Percentiles rank a stretch among this genome's conserved stretches.
Evolutionary conservation across 2,329 filamentous ascomycete species (phyloP).

Genomic region (Epicoccum sorghinum): DNA sequence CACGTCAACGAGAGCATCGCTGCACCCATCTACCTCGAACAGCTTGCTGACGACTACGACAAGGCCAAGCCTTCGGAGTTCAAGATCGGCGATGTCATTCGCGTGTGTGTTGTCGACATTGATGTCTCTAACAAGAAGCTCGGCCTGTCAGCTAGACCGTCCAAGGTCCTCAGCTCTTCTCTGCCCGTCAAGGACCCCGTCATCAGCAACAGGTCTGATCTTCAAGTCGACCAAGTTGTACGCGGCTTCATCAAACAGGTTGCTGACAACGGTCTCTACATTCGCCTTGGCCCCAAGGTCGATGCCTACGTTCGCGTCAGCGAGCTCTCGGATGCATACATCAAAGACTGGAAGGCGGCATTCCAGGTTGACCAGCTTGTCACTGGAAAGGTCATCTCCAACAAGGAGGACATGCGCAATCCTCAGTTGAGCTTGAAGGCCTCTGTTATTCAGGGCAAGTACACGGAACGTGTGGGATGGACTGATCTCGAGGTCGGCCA

Average conservation of each 20-base stretch:
- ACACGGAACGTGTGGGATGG: slow-evolving; percentile 73
- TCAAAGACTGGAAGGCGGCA: slow-evolving; percentile 94
- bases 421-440: slow-evolving; percentile 87
- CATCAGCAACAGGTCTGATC: slow-evolving; percentile 70
- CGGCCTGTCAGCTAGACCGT: slow-evolving; percentile 81
- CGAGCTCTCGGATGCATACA: slow-evolving; percentile 85
- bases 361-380: slow-evolving; percentile 91
- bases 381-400: slow-evolving; percentile 78
- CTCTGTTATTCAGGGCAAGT: slow-evolving; percentile 81
- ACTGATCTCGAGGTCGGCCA: slow-evolving; percentile 80
- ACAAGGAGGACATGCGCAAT: slow-evolving; percentile 72
- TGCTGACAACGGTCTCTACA: slow-evolving; percentile 85
- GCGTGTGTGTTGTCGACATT: slow-evolving; percentile 82
- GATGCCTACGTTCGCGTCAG: slow-evolving; percentile 83
- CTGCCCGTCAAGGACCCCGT: slow-evolving; percentile 81
- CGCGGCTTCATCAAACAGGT: slow-evolving; percentile 93
- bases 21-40: slow-evolving; percentile 79
- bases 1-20: slow-evolving; percentile 82
- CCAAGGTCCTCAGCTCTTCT: slow-evolving; percentile 85
- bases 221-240: slow-evolving; percentile 78
- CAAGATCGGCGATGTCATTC: slow-evolving; percentile 83
- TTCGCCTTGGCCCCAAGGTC: slow-evolving; percentile 80
- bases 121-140: slow-evolving; percentile 86
- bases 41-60: slow-evolving; percentile 85
- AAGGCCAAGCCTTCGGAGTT: slow-evolving; percentile 76